Base-by-base conservation (phyloP, 768 basidiomycete genomes). In the Mycena rosella region DNA sequence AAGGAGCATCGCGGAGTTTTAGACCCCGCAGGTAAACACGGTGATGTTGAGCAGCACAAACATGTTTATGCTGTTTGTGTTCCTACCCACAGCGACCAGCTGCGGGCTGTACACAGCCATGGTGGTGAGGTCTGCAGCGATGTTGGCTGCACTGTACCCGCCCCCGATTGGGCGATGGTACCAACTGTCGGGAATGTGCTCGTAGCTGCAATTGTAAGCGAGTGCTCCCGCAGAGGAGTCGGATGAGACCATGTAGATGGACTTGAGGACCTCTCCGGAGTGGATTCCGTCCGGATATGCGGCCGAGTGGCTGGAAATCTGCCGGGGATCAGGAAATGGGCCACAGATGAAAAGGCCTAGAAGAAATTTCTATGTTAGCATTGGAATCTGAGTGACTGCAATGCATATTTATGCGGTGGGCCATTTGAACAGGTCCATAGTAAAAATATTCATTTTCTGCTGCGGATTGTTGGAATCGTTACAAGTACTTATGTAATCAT, bases 151-250 rank as follows among this genome's bases (percentile, higher is more conserved):
- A 36, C 27, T 8, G 29, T 56, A 51, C 20, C 34, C 8, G 38
- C 40, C 48, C 27, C 7, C 38, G 49, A 18, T 9, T 1, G 60
- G 38, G 3, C 67, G 61, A 20, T 56, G 44, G 42, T 61, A 69
- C 44, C 52, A 69, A n/a, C 49, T 55, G 14, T 40, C 24, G 3
- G 63, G 68, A n/a, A 69, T 61, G 20, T 58, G 63, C 45, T 69
- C 68, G 6, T 30, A 44, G 2, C 57, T 63, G 14, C 27, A 34
- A 34, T 9, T 47, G 42, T 38, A 30, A 3, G 4, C 13, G 13
- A 51, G 17, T 34, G 24, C 26, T 26, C 59, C 51, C 10, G 55
- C 42, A 22, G 44, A 15, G 17, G 17, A 27, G 6, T 4, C 15
- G 9, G 7, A 3, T 6, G 32, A 34, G n/a, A 55, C 32, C 10